phyloP scores from a whole-genome alignment of 257 asterid genomes.

The Craterostigma plantagineum region DNA sequence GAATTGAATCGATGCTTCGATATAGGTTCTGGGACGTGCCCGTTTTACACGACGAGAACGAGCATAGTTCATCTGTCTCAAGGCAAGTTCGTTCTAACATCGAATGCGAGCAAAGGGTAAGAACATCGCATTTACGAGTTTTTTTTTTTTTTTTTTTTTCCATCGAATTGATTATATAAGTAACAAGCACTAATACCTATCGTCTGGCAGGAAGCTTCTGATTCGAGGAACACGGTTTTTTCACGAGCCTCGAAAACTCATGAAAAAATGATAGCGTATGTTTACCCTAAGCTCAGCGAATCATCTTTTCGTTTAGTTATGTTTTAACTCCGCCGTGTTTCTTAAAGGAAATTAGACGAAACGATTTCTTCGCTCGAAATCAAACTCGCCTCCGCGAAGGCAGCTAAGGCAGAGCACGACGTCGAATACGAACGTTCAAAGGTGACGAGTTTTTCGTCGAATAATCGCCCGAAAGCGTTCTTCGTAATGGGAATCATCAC shows the following conservation, averaged over 20 bases:
- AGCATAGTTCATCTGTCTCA: conserved; percentile 10
- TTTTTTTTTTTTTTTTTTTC: conserved; percentile 3
- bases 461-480: conserved; percentile 23
- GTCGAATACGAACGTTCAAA: conserved; percentile 10
- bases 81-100: conserved; percentile 19
- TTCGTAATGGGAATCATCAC: conserved; percentile 69
- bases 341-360: conserved; percentile 45
- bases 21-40: conserved; percentile 35
- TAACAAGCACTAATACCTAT: too few species aligned
- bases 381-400: conserved; percentile 55
- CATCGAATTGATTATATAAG: too few species aligned
- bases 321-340: conserved; percentile 1
- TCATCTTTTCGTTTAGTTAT: too few species aligned
- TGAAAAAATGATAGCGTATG: conserved; percentile 39
- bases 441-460: conserved; percentile 13
- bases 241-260: conserved; percentile 40
- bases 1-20: too few species aligned
- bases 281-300: too few species aligned
- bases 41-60: conserved; percentile 11
- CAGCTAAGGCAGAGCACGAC: conserved; percentile 28
- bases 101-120: conserved; percentile 36
- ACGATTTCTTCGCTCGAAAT: conserved; percentile 57
- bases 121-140: neutral
- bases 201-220: conserved; percentile 18
- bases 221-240: conserved; percentile 18